Conservation (phyloP, 2,329 filamentous ascomycete genomes). For the Penicillium sp. region DNA sequence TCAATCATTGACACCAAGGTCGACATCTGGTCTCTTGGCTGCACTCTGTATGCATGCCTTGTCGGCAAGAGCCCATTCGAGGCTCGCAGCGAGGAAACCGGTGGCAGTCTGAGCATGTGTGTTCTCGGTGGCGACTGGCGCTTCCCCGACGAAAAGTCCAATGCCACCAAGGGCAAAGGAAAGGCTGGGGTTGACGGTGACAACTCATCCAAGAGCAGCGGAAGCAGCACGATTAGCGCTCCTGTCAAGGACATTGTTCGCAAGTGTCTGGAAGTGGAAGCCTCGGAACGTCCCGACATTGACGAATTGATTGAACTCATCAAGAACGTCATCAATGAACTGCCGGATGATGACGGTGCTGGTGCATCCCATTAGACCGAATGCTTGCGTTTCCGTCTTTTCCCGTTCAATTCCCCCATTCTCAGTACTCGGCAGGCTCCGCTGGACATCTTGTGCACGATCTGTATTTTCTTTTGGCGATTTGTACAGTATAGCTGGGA, state of each 20-base stretch:
- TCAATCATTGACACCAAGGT: conserved; percentile 92
- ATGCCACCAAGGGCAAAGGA: conserved; percentile 60
- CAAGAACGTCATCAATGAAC: conserved; percentile 66
- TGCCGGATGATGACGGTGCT: conserved; percentile 62
- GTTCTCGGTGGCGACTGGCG: conserved; percentile 93
- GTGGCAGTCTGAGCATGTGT: conserved; percentile 88
- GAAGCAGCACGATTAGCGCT: conserved; percentile 68
- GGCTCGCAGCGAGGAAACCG: conserved; percentile 91
- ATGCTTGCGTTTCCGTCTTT: conserved; percentile 1
- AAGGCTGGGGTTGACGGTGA: conserved; percentile 37
- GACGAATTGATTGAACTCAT: conserved; percentile 78
- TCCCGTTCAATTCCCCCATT: conserved; percentile 2
- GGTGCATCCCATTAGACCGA: conserved; percentile 22
- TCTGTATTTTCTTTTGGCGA: conserved; percentile 12
- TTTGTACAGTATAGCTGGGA: conserved; percentile 26
- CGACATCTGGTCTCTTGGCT: conserved; percentile 96
- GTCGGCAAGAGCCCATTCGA: conserved; percentile 98
- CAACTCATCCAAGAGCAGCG: conserved; percentile 35
- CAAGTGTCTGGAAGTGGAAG: conserved; percentile 82
- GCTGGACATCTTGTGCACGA: conserved; percentile 7
- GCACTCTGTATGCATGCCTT: conserved; percentile 95
- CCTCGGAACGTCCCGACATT: conserved; percentile 82
- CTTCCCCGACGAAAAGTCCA: conserved; percentile 81
- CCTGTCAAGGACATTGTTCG: conserved; percentile 84
- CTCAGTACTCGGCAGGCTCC: conserved; percentile 15